phyloP scores from a whole-genome alignment of 202 grass and related monocot species.

The Brachypodium distachyon region DNA sequence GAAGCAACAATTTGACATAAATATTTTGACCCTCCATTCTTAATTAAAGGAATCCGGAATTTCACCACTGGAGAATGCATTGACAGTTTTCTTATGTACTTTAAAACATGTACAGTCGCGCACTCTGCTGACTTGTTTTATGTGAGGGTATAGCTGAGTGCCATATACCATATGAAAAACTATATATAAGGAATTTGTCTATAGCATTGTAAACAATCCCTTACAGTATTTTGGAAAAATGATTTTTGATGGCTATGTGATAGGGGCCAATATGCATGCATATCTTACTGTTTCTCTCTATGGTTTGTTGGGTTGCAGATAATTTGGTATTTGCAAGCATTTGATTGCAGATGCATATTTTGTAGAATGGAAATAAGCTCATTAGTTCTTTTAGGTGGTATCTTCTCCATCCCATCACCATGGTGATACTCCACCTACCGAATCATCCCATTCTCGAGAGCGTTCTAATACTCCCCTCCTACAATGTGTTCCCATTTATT shows the following conservation, averaged over 20 bases:
- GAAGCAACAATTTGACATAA: background rate
- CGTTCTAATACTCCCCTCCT: too few relatives aligned
- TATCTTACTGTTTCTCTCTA: background rate
- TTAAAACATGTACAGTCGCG: background rate
- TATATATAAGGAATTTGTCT: background rate
- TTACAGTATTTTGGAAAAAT: background rate
- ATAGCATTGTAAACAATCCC: background rate
- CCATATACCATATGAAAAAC: slow-evolving; percentile 10
- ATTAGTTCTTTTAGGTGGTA: too few relatives aligned
- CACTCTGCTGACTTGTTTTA: background rate
- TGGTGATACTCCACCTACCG: too few relatives aligned
- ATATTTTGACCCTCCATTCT: background rate
- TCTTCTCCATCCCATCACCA: too few relatives aligned
- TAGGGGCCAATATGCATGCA: background rate
- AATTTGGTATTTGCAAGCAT: slow-evolving; percentile 11
- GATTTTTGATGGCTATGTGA: background rate
- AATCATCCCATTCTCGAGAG: too few relatives aligned
- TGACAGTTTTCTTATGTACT: slow-evolving; percentile 5
- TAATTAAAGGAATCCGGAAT: background rate
- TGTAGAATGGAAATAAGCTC: too few relatives aligned
- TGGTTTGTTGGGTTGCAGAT: background rate
- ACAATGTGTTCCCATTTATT: too few relatives aligned
- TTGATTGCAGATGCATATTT: slow-evolving; percentile 11
- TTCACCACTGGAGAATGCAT: background rate
- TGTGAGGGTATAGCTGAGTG: background rate